Conservation (phyloP, 495 filamentous ascomycete species). For the Lichenothelia convexa region DNA sequence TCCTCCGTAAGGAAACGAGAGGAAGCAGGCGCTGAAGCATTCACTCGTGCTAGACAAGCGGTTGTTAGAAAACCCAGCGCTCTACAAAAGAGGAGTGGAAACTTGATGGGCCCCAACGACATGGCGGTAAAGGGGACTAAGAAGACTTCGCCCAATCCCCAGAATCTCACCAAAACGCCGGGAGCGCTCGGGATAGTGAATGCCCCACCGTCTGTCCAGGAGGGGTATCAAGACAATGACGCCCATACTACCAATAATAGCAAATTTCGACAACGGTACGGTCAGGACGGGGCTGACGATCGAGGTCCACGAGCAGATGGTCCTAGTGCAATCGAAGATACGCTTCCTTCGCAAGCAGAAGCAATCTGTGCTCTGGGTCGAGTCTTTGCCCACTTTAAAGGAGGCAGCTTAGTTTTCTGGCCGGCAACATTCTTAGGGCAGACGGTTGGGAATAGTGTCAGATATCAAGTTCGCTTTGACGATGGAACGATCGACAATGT, state of each 20-base stretch:
- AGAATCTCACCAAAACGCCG: background rate
- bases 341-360: background rate
- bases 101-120: background rate
- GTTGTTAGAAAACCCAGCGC: background rate
- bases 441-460: slow-evolving; percentile 1
- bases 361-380: slow-evolving; percentile 11
- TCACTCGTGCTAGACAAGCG: slow-evolving; percentile 7
- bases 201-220: background rate
- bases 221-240: background rate
- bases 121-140: background rate
- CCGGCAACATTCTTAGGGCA: slow-evolving; percentile 22
- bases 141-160: background rate
- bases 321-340: background rate
- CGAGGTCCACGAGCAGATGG: no score
- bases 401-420: slow-evolving; percentile 17
- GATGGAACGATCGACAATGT: slow-evolving; percentile 17
- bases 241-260: slow-evolving; percentile 1
- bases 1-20: slow-evolving; percentile 11
- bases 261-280: no score
- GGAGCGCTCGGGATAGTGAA: background rate
- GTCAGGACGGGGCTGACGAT: no score
- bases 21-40: slow-evolving; percentile 7
- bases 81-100: background rate
- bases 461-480: slow-evolving; percentile 21
- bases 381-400: slow-evolving; percentile 24